Evolutionary conservation across 2,329 filamentous ascomycete species (phyloP), one percentile per base, ranked within the genome.

Genomic region (Aureobasidium sp.): DNA sequence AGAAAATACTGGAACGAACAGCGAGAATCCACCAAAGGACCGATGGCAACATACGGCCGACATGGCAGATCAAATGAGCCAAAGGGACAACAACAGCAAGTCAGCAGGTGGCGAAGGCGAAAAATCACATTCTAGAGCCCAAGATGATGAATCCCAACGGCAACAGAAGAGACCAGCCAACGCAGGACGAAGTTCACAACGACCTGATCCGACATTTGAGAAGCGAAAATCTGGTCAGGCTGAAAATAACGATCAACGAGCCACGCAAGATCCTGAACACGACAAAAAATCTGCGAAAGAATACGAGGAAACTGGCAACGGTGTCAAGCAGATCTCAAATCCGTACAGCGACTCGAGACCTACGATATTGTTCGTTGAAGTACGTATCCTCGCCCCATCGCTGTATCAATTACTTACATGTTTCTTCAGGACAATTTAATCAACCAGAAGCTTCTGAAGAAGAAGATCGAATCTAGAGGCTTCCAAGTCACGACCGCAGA

Each of bases 361-460:
- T 15, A 50, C 33, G 1, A 42, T 57, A 23, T 31, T 61, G 6
- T 55, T 47, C 15, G 42, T 50, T 2, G 46, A 57, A 37, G 50
- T 54, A 27, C 17, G 53, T 57, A 2, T 4, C 31, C 2, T 9
- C 8, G n/a, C 13, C 4, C 23, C 29, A 17, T 27, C 15, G 1
- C 13, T 1, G n/a, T 29, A 29, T 19, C 8, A 29, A 29, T 19
- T 8, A n/a, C 29, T 27, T 3, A 27, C 49, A 37, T 13, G 19
- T 4, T 15, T 67, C 1, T 68, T n/a, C n/a, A 72, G 57, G 70
- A 72, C 61, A 72, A 72, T 42, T 57, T 67, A 11, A 69, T 73
- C 60, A 73, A 72, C 51, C 69, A 71, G 45, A 66, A 66, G 9
- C 66, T 73, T 21, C 60, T 71, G 0, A 61, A 63, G 13, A 65